These are phyloP conservation scores for Leucosporidium creatinivorum DNA, from an alignment of 768 basidiomycete genomes.

Conservation along the genomic window DNA sequence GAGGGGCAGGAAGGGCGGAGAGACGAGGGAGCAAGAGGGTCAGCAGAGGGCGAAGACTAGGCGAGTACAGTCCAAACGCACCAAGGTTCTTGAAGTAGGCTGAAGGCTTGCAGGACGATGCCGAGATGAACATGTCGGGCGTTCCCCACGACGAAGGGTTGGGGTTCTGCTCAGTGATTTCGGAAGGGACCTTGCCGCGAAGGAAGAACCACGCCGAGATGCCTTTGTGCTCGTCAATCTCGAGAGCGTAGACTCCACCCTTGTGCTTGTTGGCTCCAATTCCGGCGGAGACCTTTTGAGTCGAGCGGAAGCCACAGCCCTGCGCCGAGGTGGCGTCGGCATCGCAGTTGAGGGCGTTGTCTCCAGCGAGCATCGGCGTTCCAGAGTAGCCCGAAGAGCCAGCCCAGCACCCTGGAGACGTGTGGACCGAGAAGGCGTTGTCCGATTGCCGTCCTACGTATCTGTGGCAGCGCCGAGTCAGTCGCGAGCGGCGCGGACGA, in stretches of 20 bases:
- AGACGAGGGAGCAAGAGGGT: too few species aligned
- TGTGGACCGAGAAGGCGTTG: too few species aligned
- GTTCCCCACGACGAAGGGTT: constrained; percentile 46
- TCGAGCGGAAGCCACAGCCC: constrained; percentile 25
- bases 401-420: too few species aligned
- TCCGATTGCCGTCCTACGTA: too few species aligned
- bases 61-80: too few species aligned
- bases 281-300: constrained; percentile 35
- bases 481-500: too few species aligned
- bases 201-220: constrained; percentile 50
- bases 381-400: too few species aligned
- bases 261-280: constrained; percentile 45
- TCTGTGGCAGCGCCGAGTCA: too few species aligned
- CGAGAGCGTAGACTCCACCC: constrained; percentile 49
- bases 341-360: constrained; percentile 22
- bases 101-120: constrained; percentile 8
- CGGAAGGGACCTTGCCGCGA: constrained; percentile 37
- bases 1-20: too few species aligned
- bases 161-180: constrained; percentile 37
- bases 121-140: constrained; percentile 41
- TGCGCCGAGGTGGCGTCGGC: constrained; percentile 11
- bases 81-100: constrained; percentile 12
- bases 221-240: constrained; percentile 43
- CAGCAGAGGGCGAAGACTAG: too few species aligned
- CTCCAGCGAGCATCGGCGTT: constrained; percentile 9